Evolutionary conservation across 2,329 filamentous ascomycete species (phyloP).

Genomic region (Calonectria hongkongensis): DNA sequence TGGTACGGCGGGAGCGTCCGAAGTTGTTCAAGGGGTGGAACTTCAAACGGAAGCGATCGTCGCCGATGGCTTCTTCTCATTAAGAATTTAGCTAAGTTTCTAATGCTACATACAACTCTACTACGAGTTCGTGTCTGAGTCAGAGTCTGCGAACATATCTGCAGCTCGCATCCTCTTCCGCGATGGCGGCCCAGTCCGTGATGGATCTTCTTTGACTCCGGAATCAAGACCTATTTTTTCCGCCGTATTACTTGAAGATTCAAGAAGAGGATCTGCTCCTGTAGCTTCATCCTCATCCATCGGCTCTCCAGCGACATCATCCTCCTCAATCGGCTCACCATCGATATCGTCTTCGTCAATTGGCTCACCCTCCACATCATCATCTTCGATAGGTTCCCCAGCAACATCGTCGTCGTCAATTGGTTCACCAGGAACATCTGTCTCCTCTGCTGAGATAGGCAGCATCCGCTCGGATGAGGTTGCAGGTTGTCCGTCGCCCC

Average conservation of each 20-base stretch:
- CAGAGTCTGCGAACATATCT: constrained; percentile 91
- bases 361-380: constrained; percentile 66
- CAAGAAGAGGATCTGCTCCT: constrained; percentile 54
- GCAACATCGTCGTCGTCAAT: constrained; percentile 70
- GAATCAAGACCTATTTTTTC: constrained; percentile 42
- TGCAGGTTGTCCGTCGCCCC: constrained; percentile 35
- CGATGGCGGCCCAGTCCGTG: constrained; percentile 56
- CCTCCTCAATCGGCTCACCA: constrained; percentile 66
- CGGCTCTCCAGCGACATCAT: constrained; percentile 63
- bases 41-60: neutral
- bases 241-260: constrained; percentile 44
- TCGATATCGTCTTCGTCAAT: constrained; percentile 70
- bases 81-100: neutral
- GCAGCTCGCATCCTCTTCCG: constrained; percentile 83
- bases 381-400: constrained; percentile 67
- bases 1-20: neutral
- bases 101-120: constrained; percentile 6
- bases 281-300: constrained; percentile 66
- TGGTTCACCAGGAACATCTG: constrained; percentile 69
- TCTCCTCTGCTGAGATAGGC: constrained; percentile 60
- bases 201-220: constrained; percentile 38
- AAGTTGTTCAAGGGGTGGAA: neutral
- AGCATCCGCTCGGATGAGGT: constrained; percentile 39
- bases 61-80: neutral
- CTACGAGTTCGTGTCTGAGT: constrained; percentile 52